Evolutionary conservation across 345 rosid species (phyloP).

Genomic region (Syzygium aqueum): DNA sequence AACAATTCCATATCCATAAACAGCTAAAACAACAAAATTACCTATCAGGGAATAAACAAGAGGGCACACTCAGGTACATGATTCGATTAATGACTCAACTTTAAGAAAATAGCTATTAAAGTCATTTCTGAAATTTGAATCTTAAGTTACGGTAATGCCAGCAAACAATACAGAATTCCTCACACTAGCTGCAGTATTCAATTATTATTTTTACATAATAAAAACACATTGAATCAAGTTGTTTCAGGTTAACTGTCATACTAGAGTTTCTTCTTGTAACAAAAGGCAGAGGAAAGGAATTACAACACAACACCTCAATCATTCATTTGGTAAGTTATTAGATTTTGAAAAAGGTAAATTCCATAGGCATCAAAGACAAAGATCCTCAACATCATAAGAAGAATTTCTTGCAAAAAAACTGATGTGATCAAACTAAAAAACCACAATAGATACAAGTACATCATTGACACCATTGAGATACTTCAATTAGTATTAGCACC

Average conservation of each 20-base stretch:
- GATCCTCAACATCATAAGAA: background rate
- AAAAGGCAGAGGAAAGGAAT: background rate
- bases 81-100: background rate
- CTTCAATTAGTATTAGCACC: background rate
- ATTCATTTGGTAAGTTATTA: background rate
- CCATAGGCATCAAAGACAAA: background rate
- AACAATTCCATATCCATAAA: background rate
- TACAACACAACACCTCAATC: background rate
- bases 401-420: background rate
- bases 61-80: background rate
- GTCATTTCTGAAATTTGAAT: background rate
- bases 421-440: background rate
- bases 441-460: background rate
- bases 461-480: background rate
- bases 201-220: background rate
- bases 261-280: background rate
- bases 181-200: background rate
- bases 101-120: background rate
- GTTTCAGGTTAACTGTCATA: background rate
- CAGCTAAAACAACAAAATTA: background rate
- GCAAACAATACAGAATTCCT: background rate
- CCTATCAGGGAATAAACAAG: background rate
- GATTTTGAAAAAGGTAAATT: background rate
- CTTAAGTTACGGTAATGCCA: background rate
- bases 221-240: background rate